phyloP scores from a whole-genome alignment of 352 stramenopile species.

The Phytophthora litchii region DNA sequence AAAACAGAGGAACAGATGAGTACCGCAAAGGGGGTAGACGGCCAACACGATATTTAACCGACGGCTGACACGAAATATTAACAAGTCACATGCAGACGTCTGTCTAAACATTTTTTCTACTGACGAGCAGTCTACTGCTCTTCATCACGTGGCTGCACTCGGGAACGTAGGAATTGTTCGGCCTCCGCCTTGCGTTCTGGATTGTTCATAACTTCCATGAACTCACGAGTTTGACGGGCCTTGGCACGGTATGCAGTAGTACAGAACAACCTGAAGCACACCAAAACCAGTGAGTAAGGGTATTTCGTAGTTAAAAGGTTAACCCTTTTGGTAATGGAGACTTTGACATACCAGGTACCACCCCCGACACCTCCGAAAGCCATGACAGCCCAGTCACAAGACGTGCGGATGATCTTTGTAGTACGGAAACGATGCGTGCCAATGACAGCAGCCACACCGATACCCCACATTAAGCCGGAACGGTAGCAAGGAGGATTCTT shows the following conservation, averaged over 20 bases:
- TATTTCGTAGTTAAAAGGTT: neutral
- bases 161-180: conserved; percentile 77
- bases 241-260: conserved; percentile 54
- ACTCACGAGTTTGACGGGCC: conserved; percentile 67
- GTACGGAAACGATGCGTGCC: conserved; percentile 76
- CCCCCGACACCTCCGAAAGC: conserved; percentile 63
- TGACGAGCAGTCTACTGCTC: conserved; percentile 14
- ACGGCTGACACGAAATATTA: conserved; percentile 39
- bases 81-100: conserved; percentile 24
- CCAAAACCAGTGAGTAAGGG: neutral
- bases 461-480: conserved; percentile 79
- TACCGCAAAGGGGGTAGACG: conserved; percentile 13
- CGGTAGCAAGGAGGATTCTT: conserved; percentile 84
- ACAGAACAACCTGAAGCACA: conserved; percentile 59
- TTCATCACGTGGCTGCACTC: conserved; percentile 44
- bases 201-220: conserved; percentile 89
- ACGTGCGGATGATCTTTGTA: conserved; percentile 52
- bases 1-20: conserved; percentile 7
- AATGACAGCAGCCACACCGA: conserved; percentile 60
- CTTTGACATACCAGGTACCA: conserved; percentile 52
- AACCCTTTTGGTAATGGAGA: too few species aligned
- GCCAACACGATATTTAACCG: conserved; percentile 42
- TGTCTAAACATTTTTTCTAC: neutral
- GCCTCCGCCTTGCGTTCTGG: conserved; percentile 69
- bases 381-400: conserved; percentile 71